Evolutionary conservation across 208 protist genomes (phyloP).

Genomic region (Endotrypanum monterogeii): DNA sequence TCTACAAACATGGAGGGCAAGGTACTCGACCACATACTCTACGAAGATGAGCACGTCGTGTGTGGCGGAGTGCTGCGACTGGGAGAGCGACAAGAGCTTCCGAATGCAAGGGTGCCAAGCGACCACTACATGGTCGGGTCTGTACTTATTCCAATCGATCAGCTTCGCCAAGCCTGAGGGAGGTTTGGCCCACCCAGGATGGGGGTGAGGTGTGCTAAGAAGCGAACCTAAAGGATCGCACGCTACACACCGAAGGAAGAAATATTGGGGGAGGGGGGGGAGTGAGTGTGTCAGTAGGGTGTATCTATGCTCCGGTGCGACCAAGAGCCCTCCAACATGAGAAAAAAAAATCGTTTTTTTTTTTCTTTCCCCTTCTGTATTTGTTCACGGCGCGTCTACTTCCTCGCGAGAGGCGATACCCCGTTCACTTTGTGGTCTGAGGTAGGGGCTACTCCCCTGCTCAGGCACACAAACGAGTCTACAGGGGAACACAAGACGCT

Average conservation of each 20-base stretch:
- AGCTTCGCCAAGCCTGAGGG: slow-evolving; percentile 19
- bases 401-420: not conserved
- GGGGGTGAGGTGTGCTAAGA: not conserved
- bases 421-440: too few species aligned
- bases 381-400: not conserved
- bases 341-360: not conserved
- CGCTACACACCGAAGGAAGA: not conserved
- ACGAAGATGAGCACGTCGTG: slow-evolving; percentile 51
- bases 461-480: not conserved
- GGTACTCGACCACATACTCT: slow-evolving; percentile 88
- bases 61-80: slow-evolving; percentile 69
- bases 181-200: too few species aligned
- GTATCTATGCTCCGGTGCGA: not conserved
- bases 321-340: too few species aligned
- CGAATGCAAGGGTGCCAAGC: slow-evolving; percentile 61
- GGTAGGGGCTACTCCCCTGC: not conserved
- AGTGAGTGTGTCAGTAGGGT: not conserved
- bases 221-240: not conserved
- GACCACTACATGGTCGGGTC: slow-evolving; percentile 87
- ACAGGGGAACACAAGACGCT: not conserved
- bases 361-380: not conserved
- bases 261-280: not conserved
- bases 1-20: slow-evolving; percentile 76
- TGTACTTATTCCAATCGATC: slow-evolving; percentile 46
- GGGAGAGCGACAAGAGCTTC: slow-evolving; percentile 48